Base-by-base conservation (phyloP, 441 rosid genomes). In the Gossypium davidsonii region DNA sequence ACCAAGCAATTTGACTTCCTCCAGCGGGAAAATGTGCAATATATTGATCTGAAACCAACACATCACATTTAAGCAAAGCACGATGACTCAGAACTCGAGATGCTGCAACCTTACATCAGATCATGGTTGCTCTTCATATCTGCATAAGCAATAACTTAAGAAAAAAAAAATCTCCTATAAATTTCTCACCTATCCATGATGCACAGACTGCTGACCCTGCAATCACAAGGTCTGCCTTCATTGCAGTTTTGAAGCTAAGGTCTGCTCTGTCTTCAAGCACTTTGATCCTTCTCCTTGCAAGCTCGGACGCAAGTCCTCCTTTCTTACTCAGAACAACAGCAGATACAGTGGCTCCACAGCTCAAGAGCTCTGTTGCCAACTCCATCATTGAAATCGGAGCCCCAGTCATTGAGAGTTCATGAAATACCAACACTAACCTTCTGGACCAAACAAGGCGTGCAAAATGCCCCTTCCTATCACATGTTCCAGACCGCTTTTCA, bases 131-230 rank as follows among this genome's bases (percentile, higher is more conserved):
- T 73, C 25, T 28, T 67, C 61, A 20, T 61, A 62, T 14, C 52
- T 14, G 52, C 73, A 59, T 17, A 48, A 20, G 28, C 51, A 72
- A 15, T 39, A n/a, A 57, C 59, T 66, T 48, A 39, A 73, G 12
- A 67, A 71, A 31, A 26, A 31, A 26, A 11, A 67, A 79, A 71
- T 18, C 52, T 64, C 67, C 37, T 18, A 20, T 34, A 67, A 18
- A 73, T 66, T 70, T 68, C 87, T 83, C 76, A 94, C 99, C 99
- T 63, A 94, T 89, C 99, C 99, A 94, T 55, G 94, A 84, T 62
- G 92, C 91, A 84, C 97, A 94, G 63, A 94, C 99, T 48, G 99
- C 99, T 62, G 99, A 94, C 76, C 99, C 99, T 64, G 98, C 96
- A 83, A 91, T 86, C 78, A 94, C 92, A 74, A 94, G 86, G 83